These are phyloP conservation scores for Ophiostoma australiae DNA, from an alignment of 2,329 filamentous ascomycete species.

Conservation along the genomic window DNA sequence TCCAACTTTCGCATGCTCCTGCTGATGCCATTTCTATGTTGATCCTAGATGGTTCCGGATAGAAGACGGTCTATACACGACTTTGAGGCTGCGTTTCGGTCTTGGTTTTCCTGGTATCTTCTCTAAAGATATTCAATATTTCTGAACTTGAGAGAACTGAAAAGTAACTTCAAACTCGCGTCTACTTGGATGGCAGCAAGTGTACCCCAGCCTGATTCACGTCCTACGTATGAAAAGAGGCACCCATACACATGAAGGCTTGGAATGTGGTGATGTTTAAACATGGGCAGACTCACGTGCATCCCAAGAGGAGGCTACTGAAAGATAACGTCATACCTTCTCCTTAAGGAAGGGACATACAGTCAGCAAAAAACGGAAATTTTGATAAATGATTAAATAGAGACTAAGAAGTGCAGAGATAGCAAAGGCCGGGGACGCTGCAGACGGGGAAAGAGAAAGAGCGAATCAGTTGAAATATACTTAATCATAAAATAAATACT, in stretches of 20 bases:
- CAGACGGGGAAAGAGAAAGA: neutral
- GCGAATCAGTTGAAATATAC: neutral
- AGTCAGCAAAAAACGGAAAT: neutral
- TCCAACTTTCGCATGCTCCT: neutral
- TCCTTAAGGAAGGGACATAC: neutral
- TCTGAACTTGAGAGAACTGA: neutral
- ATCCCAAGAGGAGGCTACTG: neutral
- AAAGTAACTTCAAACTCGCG: no score
- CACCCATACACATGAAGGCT: neutral
- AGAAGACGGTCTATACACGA: no score
- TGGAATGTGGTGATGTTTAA: neutral
- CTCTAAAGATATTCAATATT: neutral
- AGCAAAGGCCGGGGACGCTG: neutral
- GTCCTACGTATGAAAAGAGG: neutral
- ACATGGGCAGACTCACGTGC: neutral
- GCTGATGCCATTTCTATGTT: neutral
- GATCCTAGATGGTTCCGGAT: neutral
- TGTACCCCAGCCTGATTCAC: no score
- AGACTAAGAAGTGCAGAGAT: neutral
- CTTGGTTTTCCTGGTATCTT: neutral
- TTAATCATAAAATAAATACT: neutral
- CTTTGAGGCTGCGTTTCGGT: neutral
- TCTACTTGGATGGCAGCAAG: no score
- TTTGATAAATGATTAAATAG: neutral
- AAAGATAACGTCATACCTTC: constrained; percentile 2